Evolutionary conservation across 1,284 basidiomycete species (phyloP).

Genomic region (Ceraceosorus bombacis): DNA sequence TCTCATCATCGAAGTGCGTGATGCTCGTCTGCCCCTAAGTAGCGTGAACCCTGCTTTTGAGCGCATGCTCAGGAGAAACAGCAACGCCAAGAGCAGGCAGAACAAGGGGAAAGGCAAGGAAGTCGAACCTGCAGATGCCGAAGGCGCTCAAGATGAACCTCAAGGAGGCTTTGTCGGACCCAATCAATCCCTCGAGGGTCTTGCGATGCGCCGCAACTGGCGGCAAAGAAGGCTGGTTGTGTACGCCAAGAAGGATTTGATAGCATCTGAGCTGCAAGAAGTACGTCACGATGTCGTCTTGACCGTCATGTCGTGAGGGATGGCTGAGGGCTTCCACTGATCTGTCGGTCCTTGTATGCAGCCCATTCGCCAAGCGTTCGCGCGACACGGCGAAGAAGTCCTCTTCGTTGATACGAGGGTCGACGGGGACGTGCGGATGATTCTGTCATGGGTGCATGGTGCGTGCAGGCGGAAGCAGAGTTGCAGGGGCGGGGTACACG

Average conservation of each 20-base stretch:
- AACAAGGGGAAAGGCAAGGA: conserved; percentile 53
- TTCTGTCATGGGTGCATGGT: conserved; percentile 50
- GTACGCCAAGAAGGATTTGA: conserved; percentile 86
- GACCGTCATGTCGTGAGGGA: background rate
- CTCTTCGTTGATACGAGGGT: conserved; percentile 54
- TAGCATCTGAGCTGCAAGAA: conserved; percentile 60
- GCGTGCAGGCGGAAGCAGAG: too few species aligned
- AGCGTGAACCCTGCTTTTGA: conserved; percentile 73
- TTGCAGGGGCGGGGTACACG: too few species aligned
- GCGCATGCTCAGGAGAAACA: conserved; percentile 41
- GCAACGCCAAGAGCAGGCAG: background rate
- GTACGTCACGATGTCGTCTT: background rate
- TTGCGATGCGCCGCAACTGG: conserved; percentile 18
- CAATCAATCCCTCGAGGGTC: too few species aligned
- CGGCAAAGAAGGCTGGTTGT: conserved; percentile 64
- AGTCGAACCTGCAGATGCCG: conserved; percentile 56
- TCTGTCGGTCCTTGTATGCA: conserved; percentile 20
- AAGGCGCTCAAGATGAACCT: conserved; percentile 23
- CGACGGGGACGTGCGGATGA: conserved; percentile 51
- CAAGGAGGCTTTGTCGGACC: background rate
- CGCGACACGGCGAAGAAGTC: conserved; percentile 49
- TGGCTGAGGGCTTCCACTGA: background rate
- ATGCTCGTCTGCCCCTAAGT: conserved; percentile 83
- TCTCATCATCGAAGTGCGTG: conserved; percentile 87
- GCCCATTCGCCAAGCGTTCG: conserved; percentile 51